Percentiles rank a stretch among this genome's conserved stretches.
These are phyloP conservation scores for Pleurotus giganteus DNA, from an alignment of 768 basidiomycete genomes.

Conservation along the genomic window DNA sequence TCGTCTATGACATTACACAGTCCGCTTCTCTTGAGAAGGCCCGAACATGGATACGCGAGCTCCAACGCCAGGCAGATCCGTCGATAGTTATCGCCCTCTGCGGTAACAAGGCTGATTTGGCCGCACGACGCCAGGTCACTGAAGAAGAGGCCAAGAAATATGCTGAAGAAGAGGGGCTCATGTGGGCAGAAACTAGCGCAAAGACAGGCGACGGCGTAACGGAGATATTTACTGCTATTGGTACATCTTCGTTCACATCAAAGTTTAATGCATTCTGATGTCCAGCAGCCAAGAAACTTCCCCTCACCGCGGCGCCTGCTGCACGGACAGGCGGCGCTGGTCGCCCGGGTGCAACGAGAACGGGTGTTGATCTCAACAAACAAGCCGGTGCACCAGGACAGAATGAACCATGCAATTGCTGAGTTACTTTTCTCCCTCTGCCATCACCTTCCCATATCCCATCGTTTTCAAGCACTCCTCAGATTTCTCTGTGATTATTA, in stretches of 20 bases:
- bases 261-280: constrained; percentile 4
- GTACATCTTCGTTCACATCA: constrained; percentile 36
- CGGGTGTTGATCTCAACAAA: constrained; percentile 82
- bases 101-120: constrained; percentile 92
- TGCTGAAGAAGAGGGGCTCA: constrained; percentile 86
- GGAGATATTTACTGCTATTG: constrained; percentile 85
- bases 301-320: constrained; percentile 71
- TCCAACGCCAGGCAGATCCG: constrained; percentile 97
- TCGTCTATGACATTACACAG: constrained; percentile 96
- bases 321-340: constrained; percentile 52
- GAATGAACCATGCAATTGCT: constrained; percentile 79
- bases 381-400: constrained; percentile 51
- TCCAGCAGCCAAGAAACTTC: constrained; percentile 79
- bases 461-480: constrained; percentile 25
- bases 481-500: constrained; percentile 23
- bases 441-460: constrained; percentile 17
- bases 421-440: constrained; percentile 18
- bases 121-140: constrained; percentile 79
- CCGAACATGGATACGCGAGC: constrained; percentile 92
- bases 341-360: constrained; percentile 45
- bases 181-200: constrained; percentile 92
- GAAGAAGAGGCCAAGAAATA: constrained; percentile 91
- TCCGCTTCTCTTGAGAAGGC: constrained; percentile 91
- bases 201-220: constrained; percentile 86
- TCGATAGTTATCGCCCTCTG: constrained; percentile 95